These are phyloP conservation scores for Phytophthora nicotianae DNA, from an alignment of 352 stramenopile species.

Conservation along the genomic window DNA sequence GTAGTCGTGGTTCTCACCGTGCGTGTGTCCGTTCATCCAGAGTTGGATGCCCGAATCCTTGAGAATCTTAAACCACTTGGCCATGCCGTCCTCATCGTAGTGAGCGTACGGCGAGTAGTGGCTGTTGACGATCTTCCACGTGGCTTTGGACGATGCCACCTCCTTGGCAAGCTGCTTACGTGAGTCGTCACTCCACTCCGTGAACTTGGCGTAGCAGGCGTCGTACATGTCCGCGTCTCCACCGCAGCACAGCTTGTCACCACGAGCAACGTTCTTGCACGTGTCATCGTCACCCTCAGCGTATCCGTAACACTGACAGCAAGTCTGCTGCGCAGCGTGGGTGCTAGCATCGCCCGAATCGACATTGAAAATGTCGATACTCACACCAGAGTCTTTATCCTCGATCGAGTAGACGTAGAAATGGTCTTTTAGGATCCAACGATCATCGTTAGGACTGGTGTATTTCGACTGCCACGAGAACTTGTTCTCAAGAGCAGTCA, in stretches of 20 bases:
- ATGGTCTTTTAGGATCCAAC: constrained; percentile 61
- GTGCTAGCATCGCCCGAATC: constrained; percentile 62
- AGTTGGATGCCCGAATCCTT: constrained; percentile 42
- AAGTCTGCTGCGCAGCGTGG: constrained; percentile 55
- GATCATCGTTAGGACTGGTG: constrained; percentile 58
- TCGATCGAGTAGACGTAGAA: constrained; percentile 61
- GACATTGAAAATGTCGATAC: constrained; percentile 66
- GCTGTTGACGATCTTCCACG: constrained; percentile 72
- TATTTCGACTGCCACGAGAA: constrained; percentile 55
- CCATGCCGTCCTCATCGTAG: constrained; percentile 37
- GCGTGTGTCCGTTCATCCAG: constrained; percentile 62
- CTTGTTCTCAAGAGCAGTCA: constrained; percentile 39
- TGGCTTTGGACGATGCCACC: constrained; percentile 50
- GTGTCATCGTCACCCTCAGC: constrained; percentile 38
- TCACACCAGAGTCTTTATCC: constrained; percentile 44
- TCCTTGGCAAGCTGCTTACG: constrained; percentile 43
- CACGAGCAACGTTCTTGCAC: constrained; percentile 51
- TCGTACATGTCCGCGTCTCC: constrained; percentile 48
- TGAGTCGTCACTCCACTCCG: constrained; percentile 55
- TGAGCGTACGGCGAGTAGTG: constrained; percentile 66
- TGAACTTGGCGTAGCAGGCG: constrained; percentile 47
- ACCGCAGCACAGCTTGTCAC: constrained; percentile 45
- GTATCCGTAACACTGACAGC: constrained; percentile 69
- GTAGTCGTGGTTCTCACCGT: constrained; percentile 74
- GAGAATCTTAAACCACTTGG: constrained; percentile 53